A percentile compares a stretch with the other conserved stretches of the same genome.
Conservation (phyloP, 345 rosid species). For the Syzygium aqueum region DNA sequence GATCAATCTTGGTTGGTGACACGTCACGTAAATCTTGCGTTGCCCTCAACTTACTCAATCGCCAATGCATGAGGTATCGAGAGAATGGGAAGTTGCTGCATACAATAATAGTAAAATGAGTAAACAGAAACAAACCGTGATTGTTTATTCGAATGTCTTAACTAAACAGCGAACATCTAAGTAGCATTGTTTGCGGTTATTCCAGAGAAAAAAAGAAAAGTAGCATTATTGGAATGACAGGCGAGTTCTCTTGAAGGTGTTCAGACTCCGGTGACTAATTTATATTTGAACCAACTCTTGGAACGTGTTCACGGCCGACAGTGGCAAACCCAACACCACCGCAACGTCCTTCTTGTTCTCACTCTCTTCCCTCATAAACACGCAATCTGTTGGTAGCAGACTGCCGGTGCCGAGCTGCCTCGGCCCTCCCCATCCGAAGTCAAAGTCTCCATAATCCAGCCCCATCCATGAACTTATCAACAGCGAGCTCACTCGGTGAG, state of each 20-base stretch:
- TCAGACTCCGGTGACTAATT: neutral
- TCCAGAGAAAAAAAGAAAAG: neutral
- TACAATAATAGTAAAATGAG: neutral
- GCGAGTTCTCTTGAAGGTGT: neutral
- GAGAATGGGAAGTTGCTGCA: neutral
- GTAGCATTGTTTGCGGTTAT: neutral
- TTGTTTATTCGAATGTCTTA: neutral
- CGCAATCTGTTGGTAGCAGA: neutral
- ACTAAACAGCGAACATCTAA: neutral
- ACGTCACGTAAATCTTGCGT: neutral
- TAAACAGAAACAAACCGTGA: neutral
- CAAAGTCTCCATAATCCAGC: neutral
- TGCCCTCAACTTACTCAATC: neutral
- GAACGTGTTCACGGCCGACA: neutral
- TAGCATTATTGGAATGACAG: neutral
- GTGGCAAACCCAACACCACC: neutral
- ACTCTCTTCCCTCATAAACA: neutral
- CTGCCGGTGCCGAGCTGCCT: neutral
- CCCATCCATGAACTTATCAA: neutral
- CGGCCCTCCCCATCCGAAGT: neutral
- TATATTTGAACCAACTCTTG: neutral
- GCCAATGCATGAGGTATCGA: neutral
- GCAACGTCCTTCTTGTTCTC: neutral
- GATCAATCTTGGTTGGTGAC: neutral
- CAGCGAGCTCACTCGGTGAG: neutral